Base-by-base conservation (phyloP, 495 filamentous ascomycete genomes). In the Penicillium riverlandense region DNA sequence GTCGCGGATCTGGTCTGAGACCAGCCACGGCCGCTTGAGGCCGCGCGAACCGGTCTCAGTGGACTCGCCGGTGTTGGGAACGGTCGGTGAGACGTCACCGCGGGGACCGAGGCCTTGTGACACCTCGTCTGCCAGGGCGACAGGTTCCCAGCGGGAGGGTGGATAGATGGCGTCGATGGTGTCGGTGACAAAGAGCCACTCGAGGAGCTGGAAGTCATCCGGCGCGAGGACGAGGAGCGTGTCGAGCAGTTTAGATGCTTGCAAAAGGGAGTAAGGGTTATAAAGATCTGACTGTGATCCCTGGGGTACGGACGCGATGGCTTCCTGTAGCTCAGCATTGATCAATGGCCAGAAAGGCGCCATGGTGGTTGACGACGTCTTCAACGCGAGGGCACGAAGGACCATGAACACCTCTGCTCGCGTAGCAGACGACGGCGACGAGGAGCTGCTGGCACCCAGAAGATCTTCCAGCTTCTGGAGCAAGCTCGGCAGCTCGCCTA, bases 171-270 rank as follows among this genome's bases (percentile, higher is more conserved):
- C 90, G 57, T 99, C 92, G 51, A 96, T 90, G 31, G 90, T 96
- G 59, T 99, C 94, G 6, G 90, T 91, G 16, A 97, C 80, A 62
- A 94, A 99, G 12, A 97, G 77, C 92, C 92, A 99, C 68, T 96
- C 88, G 43, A 89, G 78, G 33, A 95, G 73, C 59, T 97, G 92
- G 62, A 96, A 99, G 57, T 97, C 92, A 49, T 99, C 94, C 0
- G 90, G 92, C 5, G 83, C 83, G 12, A 88, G 71, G n/a, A 86
- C 78, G 22, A 99, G 71, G 6, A 99, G 67, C 15, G 84, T 69
- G 46, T 96, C 94, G 7, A 99, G 72, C 2, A 99, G 77, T 57
- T 96, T 96, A 62, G 87, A 95, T 1, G 88, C 90, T 59, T 96
- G 90, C 33, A 97, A 70, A 16, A 96, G 67, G 9, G 83, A 78